These are phyloP conservation scores for Chytriomyces sp. DNA, from an alignment of 192 early-diverging fungal species.

Conservation along the genomic window DNA sequence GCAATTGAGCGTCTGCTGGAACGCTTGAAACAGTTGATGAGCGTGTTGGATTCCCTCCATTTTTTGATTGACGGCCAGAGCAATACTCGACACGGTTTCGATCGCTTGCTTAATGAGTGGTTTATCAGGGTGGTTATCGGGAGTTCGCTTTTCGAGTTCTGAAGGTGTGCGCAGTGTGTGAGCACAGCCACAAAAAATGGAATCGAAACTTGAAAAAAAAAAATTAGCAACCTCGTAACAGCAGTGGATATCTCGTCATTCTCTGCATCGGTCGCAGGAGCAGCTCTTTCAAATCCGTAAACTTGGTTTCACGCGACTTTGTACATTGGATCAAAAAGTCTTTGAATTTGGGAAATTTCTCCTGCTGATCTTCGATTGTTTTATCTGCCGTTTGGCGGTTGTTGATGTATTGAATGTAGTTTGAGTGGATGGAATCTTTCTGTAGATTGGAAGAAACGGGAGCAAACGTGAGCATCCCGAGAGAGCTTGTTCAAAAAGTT, in stretches of 20 bases:
- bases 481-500: neutral
- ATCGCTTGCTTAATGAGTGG: constrained; percentile 43
- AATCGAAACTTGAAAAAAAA: neutral
- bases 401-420: constrained; percentile 51
- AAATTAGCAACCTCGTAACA: constrained; percentile 45
- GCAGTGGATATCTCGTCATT: constrained; percentile 50
- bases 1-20: constrained; percentile 58
- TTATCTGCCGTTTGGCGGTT: constrained; percentile 46
- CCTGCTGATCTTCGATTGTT: constrained; percentile 44
- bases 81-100: constrained; percentile 51
- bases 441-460: constrained; percentile 4
- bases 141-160: constrained; percentile 58
- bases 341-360: constrained; percentile 45
- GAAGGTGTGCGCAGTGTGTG: constrained; percentile 22
- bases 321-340: constrained; percentile 32
- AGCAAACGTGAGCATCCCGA: neutral
- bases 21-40: constrained; percentile 58
- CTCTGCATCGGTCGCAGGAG: constrained; percentile 53
- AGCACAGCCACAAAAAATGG: neutral
- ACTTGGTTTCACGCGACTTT: constrained; percentile 23
- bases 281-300: constrained; percentile 41
- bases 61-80: constrained; percentile 57
- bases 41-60: constrained; percentile 57
- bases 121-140: constrained; percentile 55
- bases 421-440: constrained; percentile 44